Evolutionary conservation across 495 filamentous ascomycete species (phyloP), one percentile per base, ranked within the genome.

Genomic region (Neurospora sp.): DNA sequence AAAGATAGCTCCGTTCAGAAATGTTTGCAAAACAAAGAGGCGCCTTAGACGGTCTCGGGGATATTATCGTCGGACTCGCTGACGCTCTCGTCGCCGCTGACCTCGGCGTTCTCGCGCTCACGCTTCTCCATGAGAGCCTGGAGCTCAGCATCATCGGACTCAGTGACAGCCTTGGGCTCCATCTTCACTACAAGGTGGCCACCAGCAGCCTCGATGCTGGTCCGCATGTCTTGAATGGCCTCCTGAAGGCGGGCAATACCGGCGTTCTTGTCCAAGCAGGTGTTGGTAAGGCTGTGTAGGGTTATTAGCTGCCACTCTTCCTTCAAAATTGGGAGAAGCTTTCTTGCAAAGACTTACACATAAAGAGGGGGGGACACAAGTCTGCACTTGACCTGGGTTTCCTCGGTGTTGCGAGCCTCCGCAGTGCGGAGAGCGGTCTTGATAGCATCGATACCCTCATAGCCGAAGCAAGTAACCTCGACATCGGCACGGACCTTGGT

Each of bases 41-140:
- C 1, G 53, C 40, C 37, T 75, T 84, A 86, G 41, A 86, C 79
- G 48, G 83, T 83, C 78, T 81, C 85, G 40, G 85, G 85, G 44
- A 85, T 81, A 78, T 88, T 89, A 77, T 97, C 96, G 79, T 98
- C 96, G 76, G 92, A 95, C 82, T 96, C 94, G 77, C 92, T 96
- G 82, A 92, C 87, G 81, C 92, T 93, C 86, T 98, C 96, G 80
- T 99, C 96, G 68, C 96, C 96, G 79, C 93, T 96, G 72, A 99
- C 93, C 82, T 98, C 93, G 81, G 91, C 91, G 84, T 98, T 98
- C 88, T 99, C 96, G 74, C 94, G 91, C 87, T 97, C 96, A 74
- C 94, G 90, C 90, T 98, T 98, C 86, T 98, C 96, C 96, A 99
- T 99, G 73, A 99, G 87, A 65, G 95, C 96, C 82, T 97, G 92